These are phyloP conservation scores for Colletotrichum zoysiae DNA, from an alignment of 2,329 filamentous ascomycete species.

Conservation along the genomic window DNA sequence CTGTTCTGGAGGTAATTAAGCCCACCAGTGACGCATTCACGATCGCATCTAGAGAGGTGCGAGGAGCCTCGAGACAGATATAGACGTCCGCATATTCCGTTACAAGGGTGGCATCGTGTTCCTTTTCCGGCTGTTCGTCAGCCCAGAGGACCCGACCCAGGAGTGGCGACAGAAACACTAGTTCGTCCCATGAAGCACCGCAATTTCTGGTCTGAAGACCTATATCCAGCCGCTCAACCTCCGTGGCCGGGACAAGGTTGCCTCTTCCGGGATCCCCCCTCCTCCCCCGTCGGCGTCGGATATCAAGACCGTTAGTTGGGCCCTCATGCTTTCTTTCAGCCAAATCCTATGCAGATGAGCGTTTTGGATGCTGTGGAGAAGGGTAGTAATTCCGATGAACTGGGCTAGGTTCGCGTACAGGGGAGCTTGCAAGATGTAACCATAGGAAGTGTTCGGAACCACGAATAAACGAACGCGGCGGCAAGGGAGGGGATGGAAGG, in stretches of 20 bases:
- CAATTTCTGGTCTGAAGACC: slow-evolving; percentile 15
- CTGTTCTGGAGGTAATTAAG: slow-evolving; percentile 25
- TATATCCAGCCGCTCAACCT: slow-evolving; percentile 4
- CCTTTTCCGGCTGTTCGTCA: not conserved
- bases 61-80: slow-evolving; percentile 35
- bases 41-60: not conserved
- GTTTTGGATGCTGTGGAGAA: slow-evolving; percentile 38
- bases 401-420: slow-evolving; percentile 1
- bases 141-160: not conserved
- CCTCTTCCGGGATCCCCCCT: slow-evolving; percentile 8
- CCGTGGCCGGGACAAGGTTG: slow-evolving; percentile 25
- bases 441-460: slow-evolving; percentile 2
- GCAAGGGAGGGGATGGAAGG: too few species aligned
- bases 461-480: not conserved
- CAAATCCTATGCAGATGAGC: slow-evolving; percentile 21
- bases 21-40: slow-evolving; percentile 28
- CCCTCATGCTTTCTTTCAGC: slow-evolving; percentile 31
- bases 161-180: not conserved
- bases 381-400: slow-evolving; percentile 8
- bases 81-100: slow-evolving; percentile 9
- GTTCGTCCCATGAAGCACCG: slow-evolving; percentile 9
- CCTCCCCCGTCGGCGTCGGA: slow-evolving; percentile 13
- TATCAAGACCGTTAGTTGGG: slow-evolving; percentile 5
- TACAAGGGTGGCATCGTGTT: slow-evolving; percentile 5
- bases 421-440: not conserved